Conservation (phyloP, 2,329 filamentous ascomycete species). For the Didymella glomerata region DNA sequence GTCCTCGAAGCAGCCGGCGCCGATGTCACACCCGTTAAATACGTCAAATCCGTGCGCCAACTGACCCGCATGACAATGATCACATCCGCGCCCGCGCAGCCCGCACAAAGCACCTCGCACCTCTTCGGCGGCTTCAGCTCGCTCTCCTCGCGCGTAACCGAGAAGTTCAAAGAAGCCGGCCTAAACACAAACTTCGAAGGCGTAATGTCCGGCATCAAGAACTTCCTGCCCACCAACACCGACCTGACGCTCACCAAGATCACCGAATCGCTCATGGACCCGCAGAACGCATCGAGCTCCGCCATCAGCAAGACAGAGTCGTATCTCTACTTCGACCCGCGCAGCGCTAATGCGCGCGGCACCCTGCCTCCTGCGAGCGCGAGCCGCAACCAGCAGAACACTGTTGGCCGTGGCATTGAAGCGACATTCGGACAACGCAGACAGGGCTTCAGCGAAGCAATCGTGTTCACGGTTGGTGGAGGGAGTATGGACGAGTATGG, state of each 20-base stretch:
- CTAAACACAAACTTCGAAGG: conserved; percentile 89
- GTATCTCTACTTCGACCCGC: conserved; percentile 96
- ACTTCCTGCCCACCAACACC: conserved; percentile 94
- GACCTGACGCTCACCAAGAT: conserved; percentile 98
- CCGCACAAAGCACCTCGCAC: conserved; percentile 73
- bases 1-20: conserved; percentile 78
- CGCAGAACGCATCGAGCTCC: conserved; percentile 83
- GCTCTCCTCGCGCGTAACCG: conserved; percentile 89
- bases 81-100: conserved; percentile 77
- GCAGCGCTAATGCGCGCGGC: conserved; percentile 89
- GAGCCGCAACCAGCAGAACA: conserved; percentile 53
- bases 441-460: conserved; percentile 87
- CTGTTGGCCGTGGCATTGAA: conserved; percentile 67
- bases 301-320: conserved; percentile 96
- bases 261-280: conserved; percentile 97
- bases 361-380: conserved; percentile 84
- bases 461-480: conserved; percentile 91
- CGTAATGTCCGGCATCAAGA: conserved; percentile 94
- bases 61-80: conserved; percentile 99
- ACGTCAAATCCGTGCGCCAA: conserved; percentile 82
- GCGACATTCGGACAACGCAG: conserved; percentile 91
- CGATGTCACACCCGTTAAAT: conserved; percentile 80
- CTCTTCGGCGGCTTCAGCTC: conserved; percentile 93
- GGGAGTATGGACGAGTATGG: conserved; percentile 99
- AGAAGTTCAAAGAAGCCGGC: conserved; percentile 91